Conservation (phyloP, 2,329 filamentous ascomycete genomes). For the Diplodia corticola region DNA sequence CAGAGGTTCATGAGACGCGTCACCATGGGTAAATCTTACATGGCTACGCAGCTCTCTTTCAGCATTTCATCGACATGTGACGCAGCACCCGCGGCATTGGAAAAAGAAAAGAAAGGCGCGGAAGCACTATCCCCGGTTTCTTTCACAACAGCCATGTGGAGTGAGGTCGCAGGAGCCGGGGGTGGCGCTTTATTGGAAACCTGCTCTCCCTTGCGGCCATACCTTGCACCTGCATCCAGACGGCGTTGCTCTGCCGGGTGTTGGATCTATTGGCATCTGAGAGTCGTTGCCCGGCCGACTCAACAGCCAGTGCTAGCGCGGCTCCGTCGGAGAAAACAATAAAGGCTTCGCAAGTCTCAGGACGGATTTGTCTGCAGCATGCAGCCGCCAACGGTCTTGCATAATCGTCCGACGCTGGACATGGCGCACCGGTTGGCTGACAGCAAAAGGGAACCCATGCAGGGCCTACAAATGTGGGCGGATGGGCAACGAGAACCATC, state of each 20-base stretch:
- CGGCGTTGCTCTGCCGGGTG: no score
- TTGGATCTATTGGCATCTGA: no score
- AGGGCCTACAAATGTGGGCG: not conserved
- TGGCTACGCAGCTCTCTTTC: no score
- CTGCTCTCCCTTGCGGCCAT: not conserved
- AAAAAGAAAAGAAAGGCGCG: not conserved
- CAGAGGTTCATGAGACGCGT: no score
- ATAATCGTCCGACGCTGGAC: slow-evolving; percentile 12
- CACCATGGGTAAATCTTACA: no score
- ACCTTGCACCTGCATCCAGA: no score
- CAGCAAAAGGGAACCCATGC: not conserved
- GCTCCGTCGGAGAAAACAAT: not conserved
- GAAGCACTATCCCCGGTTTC: no score
- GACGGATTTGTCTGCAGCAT: not conserved
- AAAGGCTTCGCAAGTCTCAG: no score
- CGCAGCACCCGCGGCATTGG: no score
- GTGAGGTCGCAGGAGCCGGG: not conserved
- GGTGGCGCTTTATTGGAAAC: not conserved
- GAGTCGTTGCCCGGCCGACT: not conserved
- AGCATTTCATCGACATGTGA: no score
- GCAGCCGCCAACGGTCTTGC: slow-evolving; percentile 1
- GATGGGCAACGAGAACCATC: not conserved
- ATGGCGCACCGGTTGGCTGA: not conserved
- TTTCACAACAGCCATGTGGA: not conserved
- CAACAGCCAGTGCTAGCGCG: not conserved